Evolutionary conservation across 768 basidiomycete genomes (phyloP).

Genomic region (Tephrocybe sp.): DNA sequence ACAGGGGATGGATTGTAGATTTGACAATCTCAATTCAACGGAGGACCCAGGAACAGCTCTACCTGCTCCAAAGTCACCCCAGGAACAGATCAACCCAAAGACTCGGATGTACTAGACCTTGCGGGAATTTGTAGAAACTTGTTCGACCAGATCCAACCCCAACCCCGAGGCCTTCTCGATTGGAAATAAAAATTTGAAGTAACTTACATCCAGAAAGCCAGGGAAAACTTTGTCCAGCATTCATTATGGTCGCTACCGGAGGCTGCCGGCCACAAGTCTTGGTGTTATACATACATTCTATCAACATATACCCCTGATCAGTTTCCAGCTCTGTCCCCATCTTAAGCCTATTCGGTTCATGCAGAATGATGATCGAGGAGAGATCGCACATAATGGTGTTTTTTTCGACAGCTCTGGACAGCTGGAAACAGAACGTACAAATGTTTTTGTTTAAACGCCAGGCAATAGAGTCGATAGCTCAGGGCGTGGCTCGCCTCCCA

Average conservation of each 20-base stretch:
- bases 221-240: no score
- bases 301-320: neutral
- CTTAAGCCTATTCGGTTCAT: neutral
- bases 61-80: neutral
- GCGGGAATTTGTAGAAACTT: neutral
- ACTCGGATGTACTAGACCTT: neutral
- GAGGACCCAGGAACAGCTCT: neutral
- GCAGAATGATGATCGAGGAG: neutral
- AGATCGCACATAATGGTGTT: neutral
- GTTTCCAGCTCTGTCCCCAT: neutral
- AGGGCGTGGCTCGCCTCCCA: neutral
- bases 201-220: neutral
- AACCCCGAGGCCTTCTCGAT: constrained; percentile 1
- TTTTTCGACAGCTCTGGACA: neutral
- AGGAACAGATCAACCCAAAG: neutral
- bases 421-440: no score
- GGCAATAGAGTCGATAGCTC: neutral
- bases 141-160: no score
- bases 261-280: neutral
- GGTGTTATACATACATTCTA: neutral
- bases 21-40: neutral
- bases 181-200: neutral
- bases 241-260: constrained; percentile 2
- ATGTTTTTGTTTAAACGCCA: neutral
- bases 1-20: neutral